Evolutionary conservation across 176 grass and related monocot genomes (phyloP).

Genomic region (Alloteropsis semialata): DNA sequence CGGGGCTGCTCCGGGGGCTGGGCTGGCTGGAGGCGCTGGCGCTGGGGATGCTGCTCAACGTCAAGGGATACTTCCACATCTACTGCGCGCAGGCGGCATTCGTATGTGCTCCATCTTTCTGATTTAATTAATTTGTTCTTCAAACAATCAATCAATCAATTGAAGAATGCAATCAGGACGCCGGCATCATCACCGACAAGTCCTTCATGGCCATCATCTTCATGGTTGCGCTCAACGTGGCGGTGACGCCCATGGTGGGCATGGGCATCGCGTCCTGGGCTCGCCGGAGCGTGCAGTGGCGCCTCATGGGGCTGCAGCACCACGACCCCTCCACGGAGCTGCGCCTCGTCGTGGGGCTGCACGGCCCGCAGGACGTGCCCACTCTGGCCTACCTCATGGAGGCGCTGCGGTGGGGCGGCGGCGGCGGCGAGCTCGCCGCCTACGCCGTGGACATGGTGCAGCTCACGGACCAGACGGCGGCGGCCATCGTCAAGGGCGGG

Average conservation of each 20-base stretch:
- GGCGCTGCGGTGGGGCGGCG: slow-evolving; percentile 45
- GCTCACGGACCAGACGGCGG: slow-evolving; percentile 62
- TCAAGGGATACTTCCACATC: slow-evolving; percentile 86
- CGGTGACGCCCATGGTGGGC: slow-evolving; percentile 50
- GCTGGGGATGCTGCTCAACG: slow-evolving; percentile 68
- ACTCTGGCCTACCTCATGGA: slow-evolving; percentile 54
- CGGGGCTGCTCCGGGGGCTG: slow-evolving; percentile 38
- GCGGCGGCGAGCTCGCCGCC: slow-evolving; percentile 36
- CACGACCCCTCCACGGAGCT: slow-evolving; percentile 47
- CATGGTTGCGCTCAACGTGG: slow-evolving; percentile 52
- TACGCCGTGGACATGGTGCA: slow-evolving; percentile 78
- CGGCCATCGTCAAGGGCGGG: slow-evolving; percentile 48
- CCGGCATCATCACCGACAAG: slow-evolving; percentile 54
- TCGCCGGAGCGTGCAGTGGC: slow-evolving; percentile 47
- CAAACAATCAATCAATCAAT: too few relatives aligned
- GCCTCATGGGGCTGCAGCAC: slow-evolving; percentile 71
- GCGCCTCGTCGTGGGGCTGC: slow-evolving; percentile 55
- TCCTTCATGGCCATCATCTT: slow-evolving; percentile 56
- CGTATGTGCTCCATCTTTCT: too few relatives aligned
- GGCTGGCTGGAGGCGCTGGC: slow-evolving; percentile 54
- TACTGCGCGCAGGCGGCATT: slow-evolving; percentile 57
- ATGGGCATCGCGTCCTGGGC: slow-evolving; percentile 53
- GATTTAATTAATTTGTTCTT: too few relatives aligned
- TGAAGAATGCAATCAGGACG: too few relatives aligned
- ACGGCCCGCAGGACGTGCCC: slow-evolving; percentile 56